phyloP scores from a whole-genome alignment of 257 asterid species.

The Fraxinus americana region DNA sequence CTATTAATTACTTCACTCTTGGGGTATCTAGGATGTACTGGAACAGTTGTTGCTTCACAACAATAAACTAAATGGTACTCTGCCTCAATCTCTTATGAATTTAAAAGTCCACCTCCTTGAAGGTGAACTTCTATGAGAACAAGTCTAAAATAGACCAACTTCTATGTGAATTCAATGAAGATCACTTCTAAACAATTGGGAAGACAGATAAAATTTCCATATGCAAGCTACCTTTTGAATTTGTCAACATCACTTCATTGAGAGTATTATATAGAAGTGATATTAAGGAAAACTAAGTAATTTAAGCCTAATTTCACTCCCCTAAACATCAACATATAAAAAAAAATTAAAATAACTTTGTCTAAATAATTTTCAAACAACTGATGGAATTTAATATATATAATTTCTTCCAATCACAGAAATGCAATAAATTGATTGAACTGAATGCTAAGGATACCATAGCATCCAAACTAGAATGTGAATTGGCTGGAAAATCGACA shows the following conservation, averaged over 20 bases:
- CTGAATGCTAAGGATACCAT: background rate
- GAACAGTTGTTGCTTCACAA: background rate
- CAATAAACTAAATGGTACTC: too few species aligned
- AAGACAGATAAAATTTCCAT: background rate
- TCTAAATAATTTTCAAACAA: too few species aligned
- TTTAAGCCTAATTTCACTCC: too few species aligned
- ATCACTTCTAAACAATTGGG: background rate
- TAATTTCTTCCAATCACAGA: background rate
- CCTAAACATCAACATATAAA: too few species aligned
- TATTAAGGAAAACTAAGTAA: too few species aligned
- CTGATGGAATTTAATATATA: too few species aligned
- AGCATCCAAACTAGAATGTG: background rate
- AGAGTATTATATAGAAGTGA: too few species aligned
- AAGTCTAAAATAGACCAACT: background rate
- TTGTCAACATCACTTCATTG: slow-evolving; percentile 5
- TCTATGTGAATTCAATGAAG: background rate
- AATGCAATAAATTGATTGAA: background rate
- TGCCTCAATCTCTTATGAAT: too few species aligned
- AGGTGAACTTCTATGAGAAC: background rate
- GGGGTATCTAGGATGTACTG: background rate
- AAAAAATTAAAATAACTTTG: too few species aligned
- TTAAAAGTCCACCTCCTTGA: too few species aligned
- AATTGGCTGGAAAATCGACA: background rate
- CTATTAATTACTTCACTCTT: background rate
- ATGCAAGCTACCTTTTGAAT: slow-evolving; percentile 13